Conservation (phyloP, 768 basidiomycete species). For the Pleurotus platypus region DNA sequence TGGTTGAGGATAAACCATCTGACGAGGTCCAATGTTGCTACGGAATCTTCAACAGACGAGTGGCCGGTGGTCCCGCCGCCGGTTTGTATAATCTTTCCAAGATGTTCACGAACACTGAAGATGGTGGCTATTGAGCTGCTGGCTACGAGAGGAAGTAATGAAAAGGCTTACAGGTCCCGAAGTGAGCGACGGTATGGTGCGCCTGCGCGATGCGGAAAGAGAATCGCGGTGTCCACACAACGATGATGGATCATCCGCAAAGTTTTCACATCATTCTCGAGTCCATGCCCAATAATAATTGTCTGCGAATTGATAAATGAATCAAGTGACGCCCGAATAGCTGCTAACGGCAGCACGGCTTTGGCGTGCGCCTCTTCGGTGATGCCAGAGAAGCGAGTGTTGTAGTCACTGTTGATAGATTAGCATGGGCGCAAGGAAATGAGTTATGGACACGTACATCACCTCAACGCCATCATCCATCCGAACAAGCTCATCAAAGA, state of each 20-base stretch:
- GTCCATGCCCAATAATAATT: constrained; percentile 83
- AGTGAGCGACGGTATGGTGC: constrained; percentile 81
- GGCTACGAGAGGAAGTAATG: constrained; percentile 12
- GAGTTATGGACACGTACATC: constrained; percentile 45
- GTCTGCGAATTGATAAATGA: constrained; percentile 74
- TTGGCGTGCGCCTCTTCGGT: constrained; percentile 51
- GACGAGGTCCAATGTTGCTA: constrained; percentile 85
- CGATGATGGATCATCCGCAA: constrained; percentile 82
- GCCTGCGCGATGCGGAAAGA: constrained; percentile 78
- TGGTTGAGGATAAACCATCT: constrained; percentile 76
- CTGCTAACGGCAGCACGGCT: constrained; percentile 64
- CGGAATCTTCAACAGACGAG: constrained; percentile 87
- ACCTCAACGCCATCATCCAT: constrained; percentile 81
- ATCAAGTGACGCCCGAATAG: constrained; percentile 67
- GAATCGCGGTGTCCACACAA: constrained; percentile 82
- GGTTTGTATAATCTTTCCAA: constrained; percentile 79
- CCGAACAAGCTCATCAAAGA: constrained; percentile 80
- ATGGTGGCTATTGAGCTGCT: background rate
- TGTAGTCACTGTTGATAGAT: constrained; percentile 65
- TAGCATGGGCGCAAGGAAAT: background rate
- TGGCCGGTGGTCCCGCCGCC: constrained; percentile 77
- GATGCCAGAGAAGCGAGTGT: constrained; percentile 88
- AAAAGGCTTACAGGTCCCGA: constrained; percentile 62
- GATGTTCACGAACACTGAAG: constrained; percentile 75
- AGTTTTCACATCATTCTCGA: constrained; percentile 94